Percentiles rank a stretch among this genome's conserved stretches.
Conservation (phyloP, 441 rosid species). For the Capsella rubella region DNA sequence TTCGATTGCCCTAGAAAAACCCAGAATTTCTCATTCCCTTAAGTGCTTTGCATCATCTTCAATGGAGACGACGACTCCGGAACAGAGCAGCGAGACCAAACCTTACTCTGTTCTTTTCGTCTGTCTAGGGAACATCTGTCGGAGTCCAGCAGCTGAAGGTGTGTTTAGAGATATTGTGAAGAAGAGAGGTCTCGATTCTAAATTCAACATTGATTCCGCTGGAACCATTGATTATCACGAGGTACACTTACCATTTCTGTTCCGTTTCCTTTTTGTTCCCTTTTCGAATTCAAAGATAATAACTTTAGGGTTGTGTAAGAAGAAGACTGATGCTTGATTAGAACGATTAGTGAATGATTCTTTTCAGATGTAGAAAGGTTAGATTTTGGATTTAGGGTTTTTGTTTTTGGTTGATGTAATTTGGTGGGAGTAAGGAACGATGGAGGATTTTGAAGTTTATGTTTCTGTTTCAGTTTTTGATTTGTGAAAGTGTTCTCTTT, state of each 20-base stretch:
- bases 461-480: too few species aligned
- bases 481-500: too few species aligned
- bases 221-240: constrained; percentile 89
- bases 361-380: not conserved
- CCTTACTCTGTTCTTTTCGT: constrained; percentile 85
- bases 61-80: constrained; percentile 52
- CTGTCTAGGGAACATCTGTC: constrained; percentile 89
- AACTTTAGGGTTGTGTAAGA: too few species aligned
- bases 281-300: too few species aligned
- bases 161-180: constrained; percentile 80
- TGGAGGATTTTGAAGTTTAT: too few species aligned
- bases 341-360: not conserved
- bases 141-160: constrained; percentile 98
- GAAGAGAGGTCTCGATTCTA: constrained; percentile 68
- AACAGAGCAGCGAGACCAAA: constrained; percentile 49
- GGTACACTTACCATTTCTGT: constrained; percentile 36
- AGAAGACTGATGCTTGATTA: too few species aligned
- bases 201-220: constrained; percentile 87
- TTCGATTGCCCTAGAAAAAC: constrained; percentile 16
- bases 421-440: too few species aligned
- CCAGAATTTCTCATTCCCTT: constrained; percentile 34
- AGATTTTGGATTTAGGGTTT: not conserved
- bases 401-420: too few species aligned
- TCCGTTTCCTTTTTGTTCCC: not conserved
- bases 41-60: constrained; percentile 48